These are phyloP conservation scores for Nematocida major DNA, from an alignment of 371 early-diverging fungal genomes.

Conservation along the genomic window DNA sequence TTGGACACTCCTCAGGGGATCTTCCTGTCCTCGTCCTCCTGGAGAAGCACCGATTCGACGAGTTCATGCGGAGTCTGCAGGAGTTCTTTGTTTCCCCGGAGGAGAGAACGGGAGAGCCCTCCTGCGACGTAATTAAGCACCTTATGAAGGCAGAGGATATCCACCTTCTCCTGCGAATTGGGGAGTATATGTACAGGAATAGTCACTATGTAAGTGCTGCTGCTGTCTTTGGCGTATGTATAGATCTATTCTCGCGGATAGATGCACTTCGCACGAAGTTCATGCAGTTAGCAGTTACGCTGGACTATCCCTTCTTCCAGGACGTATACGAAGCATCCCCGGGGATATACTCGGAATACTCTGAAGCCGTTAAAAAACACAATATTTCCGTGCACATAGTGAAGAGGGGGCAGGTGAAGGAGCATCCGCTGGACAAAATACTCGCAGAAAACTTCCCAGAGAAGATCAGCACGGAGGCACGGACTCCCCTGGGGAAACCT, in stretches of 20 bases:
- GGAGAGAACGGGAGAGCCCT: not conserved
- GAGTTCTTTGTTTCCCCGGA: not conserved
- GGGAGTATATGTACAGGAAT: not conserved
- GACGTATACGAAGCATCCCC: not conserved
- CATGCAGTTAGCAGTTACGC: conserved; percentile 2
- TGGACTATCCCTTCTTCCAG: not conserved
- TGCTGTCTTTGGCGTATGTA: not conserved
- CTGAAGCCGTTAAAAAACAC: conserved; percentile 5
- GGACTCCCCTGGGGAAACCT: no score
- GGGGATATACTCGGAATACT: not conserved
- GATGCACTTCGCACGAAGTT: not conserved
- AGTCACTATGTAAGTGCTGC: not conserved
- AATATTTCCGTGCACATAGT: not conserved
- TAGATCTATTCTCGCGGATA: not conserved
- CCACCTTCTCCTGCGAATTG: not conserved
- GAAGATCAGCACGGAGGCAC: no score
- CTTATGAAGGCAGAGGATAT: conserved; percentile 8
- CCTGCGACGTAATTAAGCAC: not conserved
- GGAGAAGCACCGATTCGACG: not conserved
- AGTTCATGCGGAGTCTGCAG: not conserved
- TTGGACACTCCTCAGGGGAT: not conserved
- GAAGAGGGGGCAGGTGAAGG: not conserved
- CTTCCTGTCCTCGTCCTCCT: not conserved
- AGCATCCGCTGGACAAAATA: not conserved
- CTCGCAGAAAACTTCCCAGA: not conserved